Base-by-base conservation (phyloP, 208 protist genomes). In the Herpetomonas muscarum region DNA sequence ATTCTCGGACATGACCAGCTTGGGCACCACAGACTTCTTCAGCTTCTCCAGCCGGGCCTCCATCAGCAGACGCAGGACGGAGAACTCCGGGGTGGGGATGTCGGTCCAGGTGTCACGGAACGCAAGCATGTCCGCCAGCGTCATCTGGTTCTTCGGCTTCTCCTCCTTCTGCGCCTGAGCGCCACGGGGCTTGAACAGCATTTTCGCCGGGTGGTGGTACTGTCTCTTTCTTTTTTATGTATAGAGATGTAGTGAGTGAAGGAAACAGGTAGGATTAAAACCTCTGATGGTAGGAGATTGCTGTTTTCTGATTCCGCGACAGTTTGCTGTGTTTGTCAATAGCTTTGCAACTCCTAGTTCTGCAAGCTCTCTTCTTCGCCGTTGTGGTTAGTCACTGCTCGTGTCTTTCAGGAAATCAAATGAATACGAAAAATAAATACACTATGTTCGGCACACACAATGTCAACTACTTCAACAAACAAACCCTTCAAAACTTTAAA, bases 61-160 rank as follows among this genome's bases (percentile, higher is more conserved):
- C 21, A 76, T 65, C 42, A 94, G 57, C 46, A 90, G 73, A 21
- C 73, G 70, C 54, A 80, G 69, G 22, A 94, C 61, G 7, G 85
- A 92, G 61, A 94, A 94, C 61, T 72, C 77, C 10, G 79, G 72
- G 21, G 64, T 56, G 12, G 73, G 75, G 25, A 65, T 66, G 45
- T 76, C 65, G 19, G 51, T 82, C 81, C 81, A 95, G 2, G 85
- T 95, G 60, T 95, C 88, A 56, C 88, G 78, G 57, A 83, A 95
- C 26, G 78, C 80, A 15, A 95, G 76, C 37, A 95, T 74, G 41
- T 87, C 74, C 3, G 71, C 61, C 1, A 94, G 60, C 45, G 70
- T 81, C 74, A 92, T 87, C 36, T 89, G 72, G 61, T 83, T 79
- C 62, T 83, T 85, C 24, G 72, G 78, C 46, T 79, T 78, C 67